phyloP scores from a whole-genome alignment of 2,329 filamentous ascomycete species.

The Paradendryphiella salina region DNA sequence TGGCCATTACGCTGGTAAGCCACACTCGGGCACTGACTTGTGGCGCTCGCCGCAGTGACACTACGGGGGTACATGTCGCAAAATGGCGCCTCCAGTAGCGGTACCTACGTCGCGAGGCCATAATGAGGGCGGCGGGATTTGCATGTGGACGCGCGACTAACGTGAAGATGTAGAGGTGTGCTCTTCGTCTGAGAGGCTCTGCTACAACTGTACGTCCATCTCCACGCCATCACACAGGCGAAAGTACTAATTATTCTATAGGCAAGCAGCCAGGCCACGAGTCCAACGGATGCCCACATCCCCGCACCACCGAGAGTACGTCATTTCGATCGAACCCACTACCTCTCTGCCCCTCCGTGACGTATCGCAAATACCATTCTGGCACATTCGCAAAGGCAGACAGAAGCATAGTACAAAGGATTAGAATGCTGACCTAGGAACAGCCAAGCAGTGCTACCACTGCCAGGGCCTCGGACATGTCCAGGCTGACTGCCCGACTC shows the following conservation, averaged over 20 bases:
- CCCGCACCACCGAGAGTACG: conserved; percentile 89
- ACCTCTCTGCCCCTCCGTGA: neutral
- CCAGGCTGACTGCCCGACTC: conserved; percentile 96
- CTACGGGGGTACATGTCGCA: conserved; percentile 19
- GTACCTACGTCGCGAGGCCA: conserved; percentile 27
- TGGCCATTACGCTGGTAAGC: conserved; percentile 57
- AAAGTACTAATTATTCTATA: conserved; percentile 37
- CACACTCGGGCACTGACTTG: conserved; percentile 19
- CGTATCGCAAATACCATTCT: neutral
- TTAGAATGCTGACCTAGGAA: conserved; percentile 18
- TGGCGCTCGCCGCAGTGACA: conserved; percentile 26
- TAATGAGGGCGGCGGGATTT: conserved; percentile 11
- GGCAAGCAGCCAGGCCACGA: conserved; percentile 93
- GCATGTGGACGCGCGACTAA: conserved; percentile 27
- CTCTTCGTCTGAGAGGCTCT: conserved; percentile 95
- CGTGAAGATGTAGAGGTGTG: conserved; percentile 71
- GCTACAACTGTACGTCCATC: conserved; percentile 87
- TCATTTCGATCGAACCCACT: conserved; percentile 13
- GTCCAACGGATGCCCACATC: conserved; percentile 95
- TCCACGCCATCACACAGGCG: conserved; percentile 7
- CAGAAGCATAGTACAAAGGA: neutral
- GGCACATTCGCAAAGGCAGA: neutral
- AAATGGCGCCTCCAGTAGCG: conserved; percentile 10
- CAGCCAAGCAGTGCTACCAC: conserved; percentile 99
- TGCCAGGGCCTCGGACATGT: conserved; percentile 98